Percentiles rank a stretch among this genome's conserved stretches.
Conservation (phyloP, 768 basidiomycete species). For the Tremella yokohamensis region DNA sequence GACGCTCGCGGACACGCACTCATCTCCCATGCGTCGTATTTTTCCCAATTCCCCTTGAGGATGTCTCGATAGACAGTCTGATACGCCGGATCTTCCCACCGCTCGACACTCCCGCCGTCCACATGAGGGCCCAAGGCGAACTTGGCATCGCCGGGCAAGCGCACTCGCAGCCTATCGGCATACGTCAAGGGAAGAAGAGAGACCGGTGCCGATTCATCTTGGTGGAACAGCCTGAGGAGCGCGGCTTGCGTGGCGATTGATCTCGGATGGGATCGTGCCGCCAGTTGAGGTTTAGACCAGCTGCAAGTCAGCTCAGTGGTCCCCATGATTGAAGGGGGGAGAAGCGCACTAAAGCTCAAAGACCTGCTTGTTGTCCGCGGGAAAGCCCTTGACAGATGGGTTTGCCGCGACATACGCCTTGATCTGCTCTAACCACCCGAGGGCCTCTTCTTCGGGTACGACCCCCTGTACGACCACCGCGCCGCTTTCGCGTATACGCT, state of each 20-base stretch:
- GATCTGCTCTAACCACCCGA: constrained; percentile 55
- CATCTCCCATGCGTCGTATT: constrained; percentile 38
- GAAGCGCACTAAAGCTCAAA: constrained; percentile 62
- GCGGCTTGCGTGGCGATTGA: constrained; percentile 60
- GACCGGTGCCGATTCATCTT: constrained; percentile 51
- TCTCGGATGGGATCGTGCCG: constrained; percentile 66
- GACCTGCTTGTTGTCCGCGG: constrained; percentile 64
- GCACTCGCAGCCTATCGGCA: constrained; percentile 70
- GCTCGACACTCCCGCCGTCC: constrained; percentile 71
- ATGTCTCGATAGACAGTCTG: constrained; percentile 60
- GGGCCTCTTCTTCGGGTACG: constrained; percentile 53
- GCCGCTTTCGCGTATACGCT: constrained; percentile 58
- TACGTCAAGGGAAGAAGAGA: constrained; percentile 68
- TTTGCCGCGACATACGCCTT: constrained; percentile 38
- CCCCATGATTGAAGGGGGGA: not conserved
- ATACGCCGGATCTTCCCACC: constrained; percentile 52
- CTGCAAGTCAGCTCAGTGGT: constrained; percentile 12
- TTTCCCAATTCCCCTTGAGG: constrained; percentile 39
- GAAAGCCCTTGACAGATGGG: constrained; percentile 56
- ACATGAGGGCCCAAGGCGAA: constrained; percentile 66
- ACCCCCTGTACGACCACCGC: constrained; percentile 61
- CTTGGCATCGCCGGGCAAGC: constrained; percentile 65
- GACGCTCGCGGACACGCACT: constrained; percentile 3
- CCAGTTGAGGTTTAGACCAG: constrained; percentile 62
- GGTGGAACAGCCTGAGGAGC: constrained; percentile 60